phyloP scores from a whole-genome alignment of 257 asterid species.

The Mentha longifolia region DNA sequence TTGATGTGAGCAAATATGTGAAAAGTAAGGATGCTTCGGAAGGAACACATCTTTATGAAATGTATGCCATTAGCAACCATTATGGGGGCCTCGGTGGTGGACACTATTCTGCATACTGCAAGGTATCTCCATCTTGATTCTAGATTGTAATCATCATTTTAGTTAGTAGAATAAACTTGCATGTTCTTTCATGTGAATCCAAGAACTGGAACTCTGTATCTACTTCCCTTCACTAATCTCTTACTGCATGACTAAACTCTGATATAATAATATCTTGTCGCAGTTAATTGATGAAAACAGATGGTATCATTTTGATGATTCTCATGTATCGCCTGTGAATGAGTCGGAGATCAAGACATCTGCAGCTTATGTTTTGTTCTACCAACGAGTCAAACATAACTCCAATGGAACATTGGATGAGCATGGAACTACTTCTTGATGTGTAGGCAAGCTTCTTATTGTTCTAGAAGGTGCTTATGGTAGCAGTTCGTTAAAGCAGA shows the following conservation, averaged over 20 bases:
- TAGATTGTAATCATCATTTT: background rate
- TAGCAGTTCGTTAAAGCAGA: background rate
- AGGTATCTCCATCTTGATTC: conserved; percentile 51
- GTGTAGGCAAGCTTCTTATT: background rate
- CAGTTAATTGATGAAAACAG: conserved; percentile 1
- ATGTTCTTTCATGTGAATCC: background rate
- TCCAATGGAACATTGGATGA: conserved; percentile 48
- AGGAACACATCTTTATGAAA: conserved; percentile 71
- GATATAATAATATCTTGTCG: background rate
- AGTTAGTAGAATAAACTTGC: too few species aligned
- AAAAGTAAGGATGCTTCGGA: conserved; percentile 62
- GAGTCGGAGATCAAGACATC: conserved; percentile 84
- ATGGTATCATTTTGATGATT: conserved; percentile 1
- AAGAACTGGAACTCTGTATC: background rate
- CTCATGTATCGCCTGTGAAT: conserved; percentile 55
- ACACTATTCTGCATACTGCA: conserved; percentile 92
- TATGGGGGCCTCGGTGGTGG: conserved; percentile 98
- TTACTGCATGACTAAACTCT: background rate
- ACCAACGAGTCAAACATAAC: conserved; percentile 58
- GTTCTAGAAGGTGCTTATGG: conserved; percentile 6
- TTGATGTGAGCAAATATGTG: conserved; percentile 81
- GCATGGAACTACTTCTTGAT: conserved; percentile 39
- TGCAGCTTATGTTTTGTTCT: conserved; percentile 93
- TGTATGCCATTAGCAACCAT: conserved; percentile 93
- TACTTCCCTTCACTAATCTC: too few species aligned